These are phyloP conservation scores for Tilletia setariae DNA, from an alignment of 1,284 basidiomycete genomes.

Conservation along the genomic window DNA sequence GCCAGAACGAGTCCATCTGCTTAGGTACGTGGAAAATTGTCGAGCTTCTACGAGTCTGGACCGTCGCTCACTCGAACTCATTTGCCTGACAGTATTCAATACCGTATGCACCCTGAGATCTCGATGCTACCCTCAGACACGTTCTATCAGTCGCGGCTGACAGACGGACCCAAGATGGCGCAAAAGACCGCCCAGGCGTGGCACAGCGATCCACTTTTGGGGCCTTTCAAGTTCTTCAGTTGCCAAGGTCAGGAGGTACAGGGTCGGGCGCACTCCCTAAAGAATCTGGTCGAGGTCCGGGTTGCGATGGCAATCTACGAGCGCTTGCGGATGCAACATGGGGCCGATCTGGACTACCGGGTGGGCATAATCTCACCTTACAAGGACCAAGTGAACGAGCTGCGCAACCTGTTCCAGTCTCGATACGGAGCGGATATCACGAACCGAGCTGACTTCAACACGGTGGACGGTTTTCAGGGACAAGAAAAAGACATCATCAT, in stretches of 20 bases:
- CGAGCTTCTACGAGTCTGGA: not conserved
- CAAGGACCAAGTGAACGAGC: slow-evolving; percentile 78
- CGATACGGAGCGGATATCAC: slow-evolving; percentile 71
- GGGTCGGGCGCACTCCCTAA: slow-evolving; percentile 67
- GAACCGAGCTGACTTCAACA: slow-evolving; percentile 81
- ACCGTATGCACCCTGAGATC: slow-evolving; percentile 98
- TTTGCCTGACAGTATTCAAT: slow-evolving; percentile 72
- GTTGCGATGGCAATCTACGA: slow-evolving; percentile 77
- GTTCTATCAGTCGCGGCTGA: slow-evolving; percentile 79
- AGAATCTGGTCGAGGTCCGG: slow-evolving; percentile 74
- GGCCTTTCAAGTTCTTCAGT: slow-evolving; percentile 81
- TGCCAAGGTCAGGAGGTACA: slow-evolving; percentile 16
- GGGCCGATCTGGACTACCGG: slow-evolving; percentile 67
- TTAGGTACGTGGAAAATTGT: slow-evolving; percentile 64
- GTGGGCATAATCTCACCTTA: slow-evolving; percentile 95
- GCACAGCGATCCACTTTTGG: slow-evolving; percentile 76
- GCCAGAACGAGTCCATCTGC: slow-evolving; percentile 77
- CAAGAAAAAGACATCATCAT: slow-evolving; percentile 76
- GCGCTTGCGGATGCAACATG: slow-evolving; percentile 66
- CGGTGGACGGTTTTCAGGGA: slow-evolving; percentile 90
- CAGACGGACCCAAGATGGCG: slow-evolving; percentile 86
- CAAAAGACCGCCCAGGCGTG: slow-evolving; percentile 77
- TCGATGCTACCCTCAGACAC: slow-evolving; percentile 80
- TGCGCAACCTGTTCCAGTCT: slow-evolving; percentile 69
- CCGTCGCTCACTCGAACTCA: not conserved